A percentile compares a stretch with the other conserved stretches of the same genome.
Evolutionary conservation across 2,329 filamentous ascomycete species (phyloP).

Genomic region (Phyllosticta ampelicida): DNA sequence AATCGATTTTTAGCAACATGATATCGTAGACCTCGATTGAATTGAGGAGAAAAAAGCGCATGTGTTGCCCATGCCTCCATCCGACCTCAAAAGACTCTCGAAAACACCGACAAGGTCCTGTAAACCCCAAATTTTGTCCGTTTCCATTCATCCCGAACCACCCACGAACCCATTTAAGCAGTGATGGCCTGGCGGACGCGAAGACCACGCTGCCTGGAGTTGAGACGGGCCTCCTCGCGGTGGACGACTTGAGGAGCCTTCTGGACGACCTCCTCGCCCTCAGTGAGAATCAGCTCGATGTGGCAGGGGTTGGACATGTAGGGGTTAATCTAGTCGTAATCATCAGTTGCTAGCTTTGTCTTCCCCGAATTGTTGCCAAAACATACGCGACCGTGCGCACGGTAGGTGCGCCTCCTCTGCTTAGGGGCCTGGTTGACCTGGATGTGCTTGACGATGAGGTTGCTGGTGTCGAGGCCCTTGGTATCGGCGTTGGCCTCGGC

Average conservation of each 20-base stretch:
- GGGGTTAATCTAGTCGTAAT: slow-evolving; percentile 74
- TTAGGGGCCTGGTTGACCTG: slow-evolving; percentile 99
- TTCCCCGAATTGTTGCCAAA: slow-evolving; percentile 4
- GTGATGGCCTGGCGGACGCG: slow-evolving; percentile 52
- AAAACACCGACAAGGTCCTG: slow-evolving; percentile 11
- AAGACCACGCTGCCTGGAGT: slow-evolving; percentile 81
- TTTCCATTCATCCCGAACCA: slow-evolving; percentile 1
- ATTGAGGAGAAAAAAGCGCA: slow-evolving; percentile 8
- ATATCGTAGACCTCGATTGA: slow-evolving; percentile 10
- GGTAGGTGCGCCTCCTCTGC: slow-evolving; percentile 98
- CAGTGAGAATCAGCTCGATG: slow-evolving; percentile 99
- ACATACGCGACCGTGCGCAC: slow-evolving; percentile 99
- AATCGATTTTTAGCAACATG: slow-evolving; percentile 12
- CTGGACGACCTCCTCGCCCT: slow-evolving; percentile 90
- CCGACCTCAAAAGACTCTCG: slow-evolving; percentile 10
- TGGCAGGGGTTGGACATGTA: slow-evolving; percentile 99
- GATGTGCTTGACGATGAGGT: slow-evolving; percentile 99
- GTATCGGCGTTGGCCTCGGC: slow-evolving; percentile 36
- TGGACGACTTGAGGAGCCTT: slow-evolving; percentile 65
- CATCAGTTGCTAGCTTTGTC: not conserved
- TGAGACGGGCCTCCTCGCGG: slow-evolving; percentile 59
- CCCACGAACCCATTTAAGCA: slow-evolving; percentile 27
- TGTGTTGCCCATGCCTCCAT: slow-evolving; percentile 9
- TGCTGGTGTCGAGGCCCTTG: slow-evolving; percentile 63
- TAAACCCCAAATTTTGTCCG: slow-evolving; percentile 7